Conservation (phyloP, 2,329 filamentous ascomycete species). For the Capronia coronata region DNA sequence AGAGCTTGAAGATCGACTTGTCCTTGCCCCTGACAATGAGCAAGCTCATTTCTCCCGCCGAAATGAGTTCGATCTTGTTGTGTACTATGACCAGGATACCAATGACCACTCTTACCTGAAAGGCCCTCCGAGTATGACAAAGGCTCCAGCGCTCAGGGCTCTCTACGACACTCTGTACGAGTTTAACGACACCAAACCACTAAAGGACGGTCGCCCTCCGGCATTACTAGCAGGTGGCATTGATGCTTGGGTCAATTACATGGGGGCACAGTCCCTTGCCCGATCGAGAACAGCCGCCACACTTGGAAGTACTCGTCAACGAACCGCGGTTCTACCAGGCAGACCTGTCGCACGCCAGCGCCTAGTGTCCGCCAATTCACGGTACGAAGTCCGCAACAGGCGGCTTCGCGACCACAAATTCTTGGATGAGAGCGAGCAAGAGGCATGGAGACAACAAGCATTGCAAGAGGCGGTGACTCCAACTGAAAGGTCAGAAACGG, state of each 20-base stretch:
- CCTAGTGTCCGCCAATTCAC: slow-evolving; percentile 46
- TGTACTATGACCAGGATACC: slow-evolving; percentile 76
- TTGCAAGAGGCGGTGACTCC: slow-evolving; percentile 56
- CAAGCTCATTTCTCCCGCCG: slow-evolving; percentile 64
- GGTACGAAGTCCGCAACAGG: slow-evolving; percentile 50
- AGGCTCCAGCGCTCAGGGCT: slow-evolving; percentile 56
- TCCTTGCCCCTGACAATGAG: slow-evolving; percentile 52
- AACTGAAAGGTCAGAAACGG: slow-evolving; percentile 37
- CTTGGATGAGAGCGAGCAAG: slow-evolving; percentile 73
- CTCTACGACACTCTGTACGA: slow-evolving; percentile 74
- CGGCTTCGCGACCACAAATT: slow-evolving; percentile 58
- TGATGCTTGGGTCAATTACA: slow-evolving; percentile 76
- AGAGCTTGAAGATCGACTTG: slow-evolving; percentile 49
- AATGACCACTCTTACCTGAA: slow-evolving; percentile 52
- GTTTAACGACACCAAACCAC: slow-evolving; percentile 71
- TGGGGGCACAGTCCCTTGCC: slow-evolving; percentile 62
- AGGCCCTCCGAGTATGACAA: slow-evolving; percentile 42
- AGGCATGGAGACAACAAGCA: slow-evolving; percentile 70
- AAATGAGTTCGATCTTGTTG: slow-evolving; percentile 74
- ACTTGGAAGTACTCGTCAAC: slow-evolving; percentile 40
- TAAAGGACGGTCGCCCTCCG: slow-evolving; percentile 59
- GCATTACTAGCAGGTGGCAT: slow-evolving; percentile 76
- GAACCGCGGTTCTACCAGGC: slow-evolving; percentile 34
- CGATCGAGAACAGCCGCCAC: slow-evolving; percentile 51
- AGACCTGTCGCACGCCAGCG: slow-evolving; percentile 49